Evolutionary conservation across 352 stramenopile genomes (phyloP), one percentile per base, ranked within the genome.

Genomic region (Phytopythium vexans): DNA sequence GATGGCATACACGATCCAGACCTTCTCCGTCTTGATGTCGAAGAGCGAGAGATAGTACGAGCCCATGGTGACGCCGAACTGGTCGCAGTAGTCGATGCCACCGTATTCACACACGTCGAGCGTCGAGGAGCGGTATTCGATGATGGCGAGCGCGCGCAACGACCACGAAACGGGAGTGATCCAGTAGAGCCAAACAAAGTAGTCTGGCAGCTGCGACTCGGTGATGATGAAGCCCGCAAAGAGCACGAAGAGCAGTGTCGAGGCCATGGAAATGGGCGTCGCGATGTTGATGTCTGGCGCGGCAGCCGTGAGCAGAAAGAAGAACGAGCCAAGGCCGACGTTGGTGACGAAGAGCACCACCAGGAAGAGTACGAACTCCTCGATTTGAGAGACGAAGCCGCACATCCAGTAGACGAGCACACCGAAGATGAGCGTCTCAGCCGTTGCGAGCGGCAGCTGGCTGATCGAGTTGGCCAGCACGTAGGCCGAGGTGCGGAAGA

Each of bases 351-450:
- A 56, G 10, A 79, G 58, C 14, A 74, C 41, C 31, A 68, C 5
- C 40, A 72, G 12, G 61, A 77, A 85, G 7, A 76, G 42, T 10
- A 80, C 16, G 50, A 77, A 85, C 31, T 55, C 41, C 15, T 51
- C 6, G 6, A 68, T 49, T 21, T 75, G 52, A 11, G 55, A 59
- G 8, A 64, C 56, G 42, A 73, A 72, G 21, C 81, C 84, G 53
- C 86, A 78, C 65, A 92, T 87, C 65, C 74, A 94, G 56, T 94
- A 94, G 9, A 91, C 49, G 42, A 94, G 63, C 15, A 65, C 82
- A 12, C 77, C 79, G 64, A 92, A 90, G 31, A 83, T 63, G 14
- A 89, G 58, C 0, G 72, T 77, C 62, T 92, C 81, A 11, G 76
- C 58, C 3, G 72, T 41, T 68, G 55, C 52, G 31, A 80, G 61